Conservation (phyloP, 1,139 yeast species). For the Lodderomyces oxycetoniae region DNA sequence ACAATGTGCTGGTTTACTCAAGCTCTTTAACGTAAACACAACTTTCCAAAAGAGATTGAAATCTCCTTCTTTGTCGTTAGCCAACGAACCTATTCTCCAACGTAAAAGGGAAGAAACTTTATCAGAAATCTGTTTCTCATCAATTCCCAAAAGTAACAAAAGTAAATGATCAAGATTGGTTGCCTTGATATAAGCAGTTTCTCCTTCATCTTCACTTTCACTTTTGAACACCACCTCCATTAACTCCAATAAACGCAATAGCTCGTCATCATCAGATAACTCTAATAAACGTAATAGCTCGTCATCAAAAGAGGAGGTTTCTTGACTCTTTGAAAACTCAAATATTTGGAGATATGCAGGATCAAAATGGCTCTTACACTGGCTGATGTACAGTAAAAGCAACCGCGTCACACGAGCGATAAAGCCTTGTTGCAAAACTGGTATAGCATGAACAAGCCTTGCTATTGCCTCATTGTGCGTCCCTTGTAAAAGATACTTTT, state of each 20-base stretch:
- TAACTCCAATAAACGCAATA: constrained; percentile 12
- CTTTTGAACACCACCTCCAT: constrained; percentile 17
- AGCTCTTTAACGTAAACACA: constrained; percentile 32
- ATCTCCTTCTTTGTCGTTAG: constrained; percentile 19
- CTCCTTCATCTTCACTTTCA: too few species aligned
- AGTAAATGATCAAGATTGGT: constrained; percentile 23
- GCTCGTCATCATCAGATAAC: constrained; percentile 4
- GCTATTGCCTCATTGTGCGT: constrained; percentile 14
- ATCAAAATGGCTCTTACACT: constrained; percentile 10
- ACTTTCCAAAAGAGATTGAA: constrained; percentile 40
- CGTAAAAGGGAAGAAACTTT: constrained; percentile 37
- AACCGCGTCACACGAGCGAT: constrained; percentile 13
- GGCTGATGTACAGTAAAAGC: constrained; percentile 7
- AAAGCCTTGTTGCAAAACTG: constrained; percentile 18
- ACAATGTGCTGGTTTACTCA: constrained; percentile 11
- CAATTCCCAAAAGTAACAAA: constrained; percentile 27
- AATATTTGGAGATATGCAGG: constrained; percentile 5
- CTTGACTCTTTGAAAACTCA: constrained; percentile 1
- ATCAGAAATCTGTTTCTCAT: constrained; percentile 29
- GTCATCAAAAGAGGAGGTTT: too few species aligned
- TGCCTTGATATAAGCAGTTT: constrained; percentile 2
- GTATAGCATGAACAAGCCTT: constrained; percentile 18
- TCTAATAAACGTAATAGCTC: not conserved
- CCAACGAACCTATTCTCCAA: constrained; percentile 43
- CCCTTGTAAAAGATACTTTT: constrained; percentile 3